Evolutionary conservation across 164 flowering plant genomes (phyloP).

Genomic region (Brasenia schreberi): DNA sequence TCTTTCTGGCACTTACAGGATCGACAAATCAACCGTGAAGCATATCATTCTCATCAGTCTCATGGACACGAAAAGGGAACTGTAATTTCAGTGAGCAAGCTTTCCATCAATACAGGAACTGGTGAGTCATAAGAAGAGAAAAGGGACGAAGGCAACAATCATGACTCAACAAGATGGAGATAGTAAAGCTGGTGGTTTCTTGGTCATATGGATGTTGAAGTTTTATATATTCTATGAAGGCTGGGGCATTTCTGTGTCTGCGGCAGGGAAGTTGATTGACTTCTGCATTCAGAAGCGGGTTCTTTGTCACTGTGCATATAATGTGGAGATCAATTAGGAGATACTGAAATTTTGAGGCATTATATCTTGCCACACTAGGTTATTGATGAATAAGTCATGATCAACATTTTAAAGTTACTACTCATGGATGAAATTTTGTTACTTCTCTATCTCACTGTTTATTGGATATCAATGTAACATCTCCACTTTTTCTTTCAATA

Average conservation of each 20-base stretch:
- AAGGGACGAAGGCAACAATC: not conserved
- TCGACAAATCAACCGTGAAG: conserved; percentile 26
- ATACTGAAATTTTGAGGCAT: not conserved
- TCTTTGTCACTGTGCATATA: not conserved
- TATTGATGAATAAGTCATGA: not conserved
- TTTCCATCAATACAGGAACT: conserved; percentile 5
- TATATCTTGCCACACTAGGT: not conserved
- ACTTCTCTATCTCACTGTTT: not conserved
- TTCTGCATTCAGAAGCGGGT: not conserved
- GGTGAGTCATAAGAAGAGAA: not conserved
- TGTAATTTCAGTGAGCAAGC: conserved; percentile 15
- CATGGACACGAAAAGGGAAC: conserved; percentile 13
- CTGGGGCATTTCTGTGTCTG: not conserved
- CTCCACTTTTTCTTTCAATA: not conserved
- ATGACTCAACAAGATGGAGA: not conserved
- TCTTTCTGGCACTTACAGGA: conserved; percentile 24
- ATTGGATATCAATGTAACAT: not conserved
- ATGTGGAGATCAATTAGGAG: not conserved
- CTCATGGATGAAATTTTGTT: not conserved
- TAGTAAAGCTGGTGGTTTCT: not conserved
- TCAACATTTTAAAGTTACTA: not conserved
- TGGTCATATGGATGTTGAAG: not conserved
- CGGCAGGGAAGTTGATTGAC: not conserved
- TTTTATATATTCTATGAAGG: not conserved
- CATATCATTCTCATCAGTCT: conserved; percentile 19